Percentiles rank a stretch among this genome's conserved stretches.
Conservation (phyloP, 495 filamentous ascomycete genomes). For the Oleoguttula mirabilis region DNA sequence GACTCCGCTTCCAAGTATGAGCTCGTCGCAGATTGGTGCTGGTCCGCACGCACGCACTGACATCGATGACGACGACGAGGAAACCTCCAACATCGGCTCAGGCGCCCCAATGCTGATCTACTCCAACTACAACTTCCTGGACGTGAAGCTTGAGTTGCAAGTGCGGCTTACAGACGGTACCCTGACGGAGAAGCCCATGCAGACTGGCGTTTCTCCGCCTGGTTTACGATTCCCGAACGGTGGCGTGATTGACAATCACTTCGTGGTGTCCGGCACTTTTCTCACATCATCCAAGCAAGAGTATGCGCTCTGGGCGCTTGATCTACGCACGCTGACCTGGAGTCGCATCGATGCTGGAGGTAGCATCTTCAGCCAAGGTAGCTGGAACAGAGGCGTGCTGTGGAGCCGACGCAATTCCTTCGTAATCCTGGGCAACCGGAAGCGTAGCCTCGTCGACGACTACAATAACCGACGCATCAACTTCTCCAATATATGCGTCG, state of each 20-base stretch:
- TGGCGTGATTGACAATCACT: conserved; percentile 84
- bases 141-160: conserved; percentile 91
- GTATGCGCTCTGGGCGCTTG: conserved; percentile 93
- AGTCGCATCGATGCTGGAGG: conserved; percentile 92
- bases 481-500: conserved; percentile 89
- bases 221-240: conserved; percentile 92
- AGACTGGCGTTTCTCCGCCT: conserved; percentile 71
- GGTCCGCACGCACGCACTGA: conserved; percentile 28
- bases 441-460: conserved; percentile 88
- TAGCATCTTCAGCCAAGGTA: conserved; percentile 83
- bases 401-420: conserved; percentile 90
- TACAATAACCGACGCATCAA: conserved; percentile 97
- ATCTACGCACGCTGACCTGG: conserved; percentile 79
- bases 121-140: conserved; percentile 96
- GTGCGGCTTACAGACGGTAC: conserved; percentile 74
- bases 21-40: conserved; percentile 60
- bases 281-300: conserved; percentile 95
- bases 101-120: conserved; percentile 90
- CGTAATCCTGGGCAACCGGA: conserved; percentile 86
- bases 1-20: conserved; percentile 60
- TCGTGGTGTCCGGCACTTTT: conserved; percentile 93
- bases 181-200: conserved; percentile 78
- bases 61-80: conserved; percentile 29
- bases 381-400: conserved; percentile 89
- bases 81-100: conserved; percentile 34